Percentiles rank a stretch among this genome's conserved stretches.
Conservation (phyloP, 441 rosid genomes). For the Gossypium gossypioides region DNA sequence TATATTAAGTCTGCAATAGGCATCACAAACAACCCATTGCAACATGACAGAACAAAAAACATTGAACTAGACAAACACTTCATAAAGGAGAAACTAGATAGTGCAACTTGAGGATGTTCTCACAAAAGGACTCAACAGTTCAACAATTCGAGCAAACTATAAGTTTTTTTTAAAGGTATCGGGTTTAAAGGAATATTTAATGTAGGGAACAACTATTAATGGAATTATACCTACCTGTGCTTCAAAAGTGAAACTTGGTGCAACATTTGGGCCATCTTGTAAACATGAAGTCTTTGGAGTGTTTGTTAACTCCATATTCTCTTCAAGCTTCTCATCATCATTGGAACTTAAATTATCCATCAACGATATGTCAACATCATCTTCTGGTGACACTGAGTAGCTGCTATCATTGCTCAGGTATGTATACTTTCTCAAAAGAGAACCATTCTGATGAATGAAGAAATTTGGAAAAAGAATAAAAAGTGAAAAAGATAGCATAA, state of each 20-base stretch:
- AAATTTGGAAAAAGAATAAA: not conserved
- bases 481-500: not conserved
- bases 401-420: slow-evolving; percentile 92
- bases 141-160: not conserved
- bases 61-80: too few relatives aligned
- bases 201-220: not conserved
- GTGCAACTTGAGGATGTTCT: too few relatives aligned
- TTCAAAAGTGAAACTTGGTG: slow-evolving; percentile 77
- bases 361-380: slow-evolving; percentile 72
- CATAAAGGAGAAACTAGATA: too few relatives aligned
- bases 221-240: slow-evolving; percentile 52
- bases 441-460: slow-evolving; percentile 58
- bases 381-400: slow-evolving; percentile 70
- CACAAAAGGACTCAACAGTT: too few relatives aligned
- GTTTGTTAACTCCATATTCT: slow-evolving; percentile 32
- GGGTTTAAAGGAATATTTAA: not conserved
- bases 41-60: too few relatives aligned
- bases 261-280: slow-evolving; percentile 35
- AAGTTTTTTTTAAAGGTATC: not conserved
- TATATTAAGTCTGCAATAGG: too few relatives aligned
- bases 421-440: slow-evolving; percentile 69
- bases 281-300: slow-evolving; percentile 24
- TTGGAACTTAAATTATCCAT: slow-evolving; percentile 43
- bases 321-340: slow-evolving; percentile 34
- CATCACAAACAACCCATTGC: too few relatives aligned